Base-by-base conservation (phyloP, 1,284 basidiomycete genomes). In the Tetrapyrgos nigripes region DNA sequence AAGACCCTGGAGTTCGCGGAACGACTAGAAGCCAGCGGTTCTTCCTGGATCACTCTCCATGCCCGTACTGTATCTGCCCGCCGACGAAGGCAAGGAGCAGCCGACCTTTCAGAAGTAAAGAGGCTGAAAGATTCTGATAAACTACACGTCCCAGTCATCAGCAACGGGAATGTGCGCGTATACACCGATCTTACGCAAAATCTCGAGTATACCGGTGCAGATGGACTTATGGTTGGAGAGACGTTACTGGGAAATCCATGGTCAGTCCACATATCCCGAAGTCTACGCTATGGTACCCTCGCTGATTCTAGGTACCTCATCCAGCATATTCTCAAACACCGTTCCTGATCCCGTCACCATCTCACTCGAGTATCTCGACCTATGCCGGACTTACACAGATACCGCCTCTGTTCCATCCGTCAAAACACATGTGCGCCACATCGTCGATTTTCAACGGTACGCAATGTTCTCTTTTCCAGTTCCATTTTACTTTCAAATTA, bases 151-250 rank as follows among this genome's bases (percentile, higher is more conserved):
- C 87, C 85, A 4, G 82, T 92, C 49, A 73, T 93, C 53, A 89
- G 86, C 72, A 93, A 93, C 66, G 91, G 91, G 14, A 93, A 93
- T 64, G 91, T 93, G 13, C 79, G 83, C 19, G 73, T 70, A 13
- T 86, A 80, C 73, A 70, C 72, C 31, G 87, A 93, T 68, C 69
- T 92, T 10, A 69, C 71, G 58, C 64, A 68, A 28, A 92, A 92
- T 66, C 67, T 81, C 50, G 66, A 70, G 8, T 73, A 73, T 46
- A 91, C 91, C 2, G 76, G 80, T n/a, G 88, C 89, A 44, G 84
- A 89, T 65, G 91, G 91, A 8, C 70, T 88, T 59, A 93, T 93
- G 91, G 87, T 92, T 2, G 91, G 88, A 8, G 90, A 93, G 69
- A 81, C 83, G 19, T 71, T 93, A 33, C 73, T 92, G 6, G 84